Evolutionary conservation across 495 filamentous ascomycete genomes (phyloP).

Genomic region (Neurospora sp.): DNA sequence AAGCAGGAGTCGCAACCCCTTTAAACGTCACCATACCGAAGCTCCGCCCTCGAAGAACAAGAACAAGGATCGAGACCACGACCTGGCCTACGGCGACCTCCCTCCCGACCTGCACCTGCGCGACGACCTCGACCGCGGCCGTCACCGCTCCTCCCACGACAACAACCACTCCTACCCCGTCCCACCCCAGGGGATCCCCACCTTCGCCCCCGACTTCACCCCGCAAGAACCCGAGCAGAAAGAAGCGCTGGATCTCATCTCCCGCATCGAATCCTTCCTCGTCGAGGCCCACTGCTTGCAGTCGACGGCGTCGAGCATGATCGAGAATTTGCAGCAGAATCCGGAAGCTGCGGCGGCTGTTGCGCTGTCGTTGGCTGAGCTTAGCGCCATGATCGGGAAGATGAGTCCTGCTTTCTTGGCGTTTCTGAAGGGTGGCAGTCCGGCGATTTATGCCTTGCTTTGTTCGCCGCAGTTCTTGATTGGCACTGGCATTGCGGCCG

Average conservation of each 20-base stretch:
- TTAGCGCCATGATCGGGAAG: slow-evolving; percentile 69
- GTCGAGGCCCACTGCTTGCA: slow-evolving; percentile 84
- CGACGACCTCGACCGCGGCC: slow-evolving; percentile 31
- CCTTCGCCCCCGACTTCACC: slow-evolving; percentile 1
- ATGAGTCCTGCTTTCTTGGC: slow-evolving; percentile 73
- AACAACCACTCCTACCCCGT: background rate
- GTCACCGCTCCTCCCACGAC: slow-evolving; percentile 4
- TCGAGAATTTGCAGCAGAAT: slow-evolving; percentile 77
- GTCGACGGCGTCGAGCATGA: slow-evolving; percentile 70
- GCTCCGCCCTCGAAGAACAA: slow-evolving; percentile 18
- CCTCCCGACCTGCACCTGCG: slow-evolving; percentile 42
- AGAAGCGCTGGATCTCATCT: slow-evolving; percentile 50
- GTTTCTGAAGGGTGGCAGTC: slow-evolving; percentile 66
- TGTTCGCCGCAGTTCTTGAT: slow-evolving; percentile 88
- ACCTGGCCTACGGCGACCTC: slow-evolving; percentile 72
- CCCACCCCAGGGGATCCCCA: background rate
- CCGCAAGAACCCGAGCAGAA: slow-evolving; percentile 41
- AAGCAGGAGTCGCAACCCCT: background rate
- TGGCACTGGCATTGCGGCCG: slow-evolving; percentile 76
- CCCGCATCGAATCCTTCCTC: slow-evolving; percentile 58
- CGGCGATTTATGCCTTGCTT: slow-evolving; percentile 77
- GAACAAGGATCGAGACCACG: slow-evolving; percentile 66
- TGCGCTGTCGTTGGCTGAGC: slow-evolving; percentile 83
- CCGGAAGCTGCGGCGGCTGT: slow-evolving; percentile 93
- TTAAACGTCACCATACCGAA: slow-evolving; percentile 5